phyloP scores from a whole-genome alignment of 2,329 filamentous ascomycete species.

The Gremmenia infestans region DNA sequence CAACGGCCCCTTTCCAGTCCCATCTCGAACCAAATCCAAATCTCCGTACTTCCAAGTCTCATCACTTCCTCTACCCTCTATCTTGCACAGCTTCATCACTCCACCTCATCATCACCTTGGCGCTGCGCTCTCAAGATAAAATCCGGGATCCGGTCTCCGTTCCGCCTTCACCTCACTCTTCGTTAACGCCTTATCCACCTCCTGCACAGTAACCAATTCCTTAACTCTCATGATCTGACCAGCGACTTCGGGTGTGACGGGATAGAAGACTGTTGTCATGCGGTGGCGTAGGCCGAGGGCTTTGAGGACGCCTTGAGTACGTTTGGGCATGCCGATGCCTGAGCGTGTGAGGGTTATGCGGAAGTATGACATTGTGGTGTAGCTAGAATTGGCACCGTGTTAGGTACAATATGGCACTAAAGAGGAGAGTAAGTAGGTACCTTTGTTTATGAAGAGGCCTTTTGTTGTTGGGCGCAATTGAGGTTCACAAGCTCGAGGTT shows the following conservation, averaged over 20 bases:
- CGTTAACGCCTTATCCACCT: slow-evolving; percentile 56
- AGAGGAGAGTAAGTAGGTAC: background rate
- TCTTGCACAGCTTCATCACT: background rate
- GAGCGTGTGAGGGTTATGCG: slow-evolving; percentile 68
- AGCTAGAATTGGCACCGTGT: background rate
- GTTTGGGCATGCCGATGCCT: slow-evolving; percentile 64
- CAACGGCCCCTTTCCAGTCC: background rate
- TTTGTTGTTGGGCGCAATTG: background rate
- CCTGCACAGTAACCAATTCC: slow-evolving; percentile 63
- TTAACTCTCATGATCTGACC: slow-evolving; percentile 75
- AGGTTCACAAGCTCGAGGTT: slow-evolving; percentile 7
- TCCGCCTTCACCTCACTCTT: slow-evolving; percentile 55
- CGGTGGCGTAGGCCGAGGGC: slow-evolving; percentile 67
- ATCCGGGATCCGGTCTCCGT: slow-evolving; percentile 63
- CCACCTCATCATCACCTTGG: slow-evolving; percentile 15
- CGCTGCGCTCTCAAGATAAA: slow-evolving; percentile 54
- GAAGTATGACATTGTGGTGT: slow-evolving; percentile 55
- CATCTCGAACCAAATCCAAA: background rate
- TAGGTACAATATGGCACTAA: background rate
- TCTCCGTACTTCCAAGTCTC: background rate
- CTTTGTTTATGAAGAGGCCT: slow-evolving; percentile 6
- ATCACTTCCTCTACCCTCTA: background rate
- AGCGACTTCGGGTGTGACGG: slow-evolving; percentile 60
- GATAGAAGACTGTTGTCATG: slow-evolving; percentile 69
- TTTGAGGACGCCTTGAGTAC: slow-evolving; percentile 60